Percentiles rank a stretch among this genome's conserved stretches.
Conservation (phyloP, 208 protist species). For the Acanthamoeba healyi region DNA sequence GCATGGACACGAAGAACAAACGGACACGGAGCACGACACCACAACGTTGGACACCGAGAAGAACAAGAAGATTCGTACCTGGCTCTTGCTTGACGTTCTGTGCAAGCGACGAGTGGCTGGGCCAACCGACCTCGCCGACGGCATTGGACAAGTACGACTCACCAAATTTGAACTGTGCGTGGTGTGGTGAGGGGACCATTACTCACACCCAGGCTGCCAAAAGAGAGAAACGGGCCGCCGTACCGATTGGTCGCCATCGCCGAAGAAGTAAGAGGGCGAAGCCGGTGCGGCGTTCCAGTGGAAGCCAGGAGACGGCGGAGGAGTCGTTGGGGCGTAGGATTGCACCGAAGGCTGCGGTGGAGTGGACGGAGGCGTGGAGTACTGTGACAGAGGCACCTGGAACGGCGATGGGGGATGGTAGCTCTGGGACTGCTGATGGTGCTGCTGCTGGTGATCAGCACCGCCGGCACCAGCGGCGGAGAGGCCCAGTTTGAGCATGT, state of each 20-base stretch:
- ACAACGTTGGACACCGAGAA: neutral
- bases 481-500: slow-evolving; percentile 36
- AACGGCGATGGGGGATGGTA: slow-evolving; percentile 1
- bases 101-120: neutral
- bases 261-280: slow-evolving; percentile 6
- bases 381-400: neutral
- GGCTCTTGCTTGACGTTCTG: slow-evolving; percentile 15
- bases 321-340: neutral
- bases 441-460: neutral
- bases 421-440: neutral
- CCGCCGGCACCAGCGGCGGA: neutral
- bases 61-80: neutral
- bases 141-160: neutral
- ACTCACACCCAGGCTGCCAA: neutral
- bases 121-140: slow-evolving; percentile 16
- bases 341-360: neutral
- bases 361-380: neutral
- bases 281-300: neutral
- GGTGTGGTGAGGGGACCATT: neutral
- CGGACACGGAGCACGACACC: too few relatives aligned
- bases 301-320: neutral
- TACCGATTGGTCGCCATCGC: neutral
- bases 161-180: slow-evolving; percentile 8
- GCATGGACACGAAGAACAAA: too few relatives aligned
- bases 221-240: neutral